A percentile compares a stretch with the other conserved stretches of the same genome.
These are phyloP conservation scores for Neurospora sp. DNA, from an alignment of 495 filamentous ascomycete species.

Conservation along the genomic window DNA sequence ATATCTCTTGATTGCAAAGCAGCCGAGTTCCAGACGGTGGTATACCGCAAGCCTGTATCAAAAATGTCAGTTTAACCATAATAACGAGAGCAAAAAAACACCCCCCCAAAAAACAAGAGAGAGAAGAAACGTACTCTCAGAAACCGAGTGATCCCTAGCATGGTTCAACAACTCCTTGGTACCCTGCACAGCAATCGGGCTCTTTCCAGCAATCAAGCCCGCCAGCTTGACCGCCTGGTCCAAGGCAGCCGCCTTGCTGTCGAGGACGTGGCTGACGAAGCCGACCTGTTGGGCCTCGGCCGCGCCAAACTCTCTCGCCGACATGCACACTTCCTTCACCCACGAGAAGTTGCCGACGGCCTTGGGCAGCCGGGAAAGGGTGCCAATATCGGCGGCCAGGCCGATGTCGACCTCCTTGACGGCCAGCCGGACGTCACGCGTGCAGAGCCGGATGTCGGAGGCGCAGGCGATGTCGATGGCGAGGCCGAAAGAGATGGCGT, in stretches of 20 bases:
- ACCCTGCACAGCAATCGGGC: constrained; percentile 82
- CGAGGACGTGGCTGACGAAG: constrained; percentile 71
- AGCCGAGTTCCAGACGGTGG: constrained; percentile 74
- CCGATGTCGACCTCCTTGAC: constrained; percentile 97
- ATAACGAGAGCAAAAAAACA: neutral
- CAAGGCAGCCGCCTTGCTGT: constrained; percentile 51
- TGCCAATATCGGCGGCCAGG: constrained; percentile 87
- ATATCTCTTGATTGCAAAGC: constrained; percentile 78
- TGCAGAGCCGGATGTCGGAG: constrained; percentile 70
- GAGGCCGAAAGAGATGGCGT: constrained; percentile 72
- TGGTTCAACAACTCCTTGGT: constrained; percentile 92
- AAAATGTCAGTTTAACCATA: neutral
- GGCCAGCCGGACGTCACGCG: constrained; percentile 51
- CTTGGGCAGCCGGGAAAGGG: constrained; percentile 75
- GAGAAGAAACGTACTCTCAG: constrained; percentile 50
- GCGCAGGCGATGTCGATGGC: constrained; percentile 75
- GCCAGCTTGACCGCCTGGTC: constrained; percentile 57
- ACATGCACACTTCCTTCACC: constrained; percentile 85
- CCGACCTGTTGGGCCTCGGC: constrained; percentile 76
- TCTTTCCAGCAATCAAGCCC: constrained; percentile 62
- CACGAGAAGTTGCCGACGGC: constrained; percentile 66
- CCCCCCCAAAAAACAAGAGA: neutral
- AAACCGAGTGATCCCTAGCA: constrained; percentile 64
- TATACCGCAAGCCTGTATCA: constrained; percentile 62
- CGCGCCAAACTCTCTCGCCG: constrained; percentile 64